A percentile compares a stretch with the other conserved stretches of the same genome.
phyloP scores from a whole-genome alignment of 2,329 filamentous ascomycete species.

The Pezicula neosporulosa region DNA sequence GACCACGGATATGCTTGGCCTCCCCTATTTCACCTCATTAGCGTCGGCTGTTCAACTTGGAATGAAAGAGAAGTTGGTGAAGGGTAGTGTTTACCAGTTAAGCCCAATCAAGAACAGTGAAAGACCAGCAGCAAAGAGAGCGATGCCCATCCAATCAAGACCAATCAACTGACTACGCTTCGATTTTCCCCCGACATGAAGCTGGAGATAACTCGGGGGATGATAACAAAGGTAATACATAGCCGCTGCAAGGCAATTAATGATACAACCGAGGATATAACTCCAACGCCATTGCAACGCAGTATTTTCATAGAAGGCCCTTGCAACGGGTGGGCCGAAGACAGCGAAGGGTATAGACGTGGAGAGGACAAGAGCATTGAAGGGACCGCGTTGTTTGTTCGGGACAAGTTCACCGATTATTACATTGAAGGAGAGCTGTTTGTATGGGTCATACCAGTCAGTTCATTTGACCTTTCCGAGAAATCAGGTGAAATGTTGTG shows the following conservation, averaged over 20 bases:
- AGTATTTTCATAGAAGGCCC: constrained; percentile 39
- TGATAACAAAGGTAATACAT: constrained; percentile 43
- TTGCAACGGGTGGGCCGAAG: constrained; percentile 44
- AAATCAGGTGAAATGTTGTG: neutral
- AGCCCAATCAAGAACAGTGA: constrained; percentile 44
- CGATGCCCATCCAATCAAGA: constrained; percentile 34
- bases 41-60: no score
- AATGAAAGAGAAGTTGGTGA: no score
- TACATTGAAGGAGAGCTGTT: constrained; percentile 37
- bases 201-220: constrained; percentile 41
- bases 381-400: constrained; percentile 35
- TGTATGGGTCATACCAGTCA: neutral
- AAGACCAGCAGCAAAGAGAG: constrained; percentile 42
- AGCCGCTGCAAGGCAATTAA: constrained; percentile 34
- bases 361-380: constrained; percentile 36
- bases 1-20: constrained; percentile 31
- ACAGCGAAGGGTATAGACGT: constrained; percentile 37
- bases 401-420: constrained; percentile 41
- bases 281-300: constrained; percentile 43
- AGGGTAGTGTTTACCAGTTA: constrained; percentile 30
- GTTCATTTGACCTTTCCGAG: neutral
- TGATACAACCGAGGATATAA: constrained; percentile 45
- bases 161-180: constrained; percentile 35
- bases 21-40: constrained; percentile 26
- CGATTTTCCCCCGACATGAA: constrained; percentile 33